phyloP scores from a whole-genome alignment of 805 yeast species.

The Candida rishiriensis region DNA sequence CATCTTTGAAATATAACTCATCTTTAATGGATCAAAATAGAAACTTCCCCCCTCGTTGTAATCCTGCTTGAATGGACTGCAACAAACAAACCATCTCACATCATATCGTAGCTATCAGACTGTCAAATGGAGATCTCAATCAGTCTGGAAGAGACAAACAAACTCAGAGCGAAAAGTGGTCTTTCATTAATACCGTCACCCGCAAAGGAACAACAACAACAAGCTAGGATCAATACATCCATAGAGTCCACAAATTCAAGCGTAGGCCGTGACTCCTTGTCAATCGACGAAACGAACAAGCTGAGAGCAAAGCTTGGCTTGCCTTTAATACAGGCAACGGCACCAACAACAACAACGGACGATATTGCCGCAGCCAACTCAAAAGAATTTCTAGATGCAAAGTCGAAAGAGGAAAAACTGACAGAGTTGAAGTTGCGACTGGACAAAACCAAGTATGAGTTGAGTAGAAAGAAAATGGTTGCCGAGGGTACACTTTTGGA shows the following conservation, averaged over 20 bases:
- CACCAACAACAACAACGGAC: constrained; percentile 9
- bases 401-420: constrained; percentile 28
- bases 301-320: constrained; percentile 41
- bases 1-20: no score
- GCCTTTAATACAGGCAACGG: constrained; percentile 41
- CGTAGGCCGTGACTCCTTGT: constrained; percentile 17
- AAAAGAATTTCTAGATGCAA: constrained; percentile 29
- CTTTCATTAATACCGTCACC: constrained; percentile 11
- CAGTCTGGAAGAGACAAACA: constrained; percentile 21
- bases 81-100: no score
- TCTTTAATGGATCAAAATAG: no score
- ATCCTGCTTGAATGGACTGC: no score
- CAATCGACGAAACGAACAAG: constrained; percentile 45
- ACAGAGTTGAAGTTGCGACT: constrained; percentile 15
- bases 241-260: neutral
- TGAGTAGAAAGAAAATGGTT: constrained; percentile 19
- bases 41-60: no score
- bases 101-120: no score
- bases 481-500: constrained; percentile 24
- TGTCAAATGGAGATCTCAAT: constrained; percentile 13
- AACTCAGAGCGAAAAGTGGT: constrained; percentile 16
- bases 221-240: neutral
- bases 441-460: constrained; percentile 10
- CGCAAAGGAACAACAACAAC: neutral
- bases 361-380: constrained; percentile 32